Base-by-base conservation (phyloP, 2,329 filamentous ascomycete species). In the Lecanoromycetidae sp. region DNA sequence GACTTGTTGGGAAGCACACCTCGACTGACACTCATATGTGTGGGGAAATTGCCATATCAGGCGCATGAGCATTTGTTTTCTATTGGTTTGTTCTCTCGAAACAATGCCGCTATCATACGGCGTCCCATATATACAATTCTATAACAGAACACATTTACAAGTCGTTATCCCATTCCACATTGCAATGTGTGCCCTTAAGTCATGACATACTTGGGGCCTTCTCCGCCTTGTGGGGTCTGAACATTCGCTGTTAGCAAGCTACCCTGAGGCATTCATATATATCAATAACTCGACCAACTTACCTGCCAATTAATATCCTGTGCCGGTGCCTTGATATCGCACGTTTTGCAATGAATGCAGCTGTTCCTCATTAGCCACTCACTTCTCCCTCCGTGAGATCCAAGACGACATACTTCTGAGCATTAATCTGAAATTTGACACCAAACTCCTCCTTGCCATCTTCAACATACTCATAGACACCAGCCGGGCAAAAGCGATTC, bases 321-420 rank as follows among this genome's bases (percentile, higher is more conserved):
- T 53, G 82, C 78, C 6, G 91, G 91, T 13, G 87, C 90, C 71
- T 98, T 98, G 70, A 98, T 98, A 66, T 98, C 91, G 64, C 91
- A 98, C 12, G 91, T 98, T 76, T 98, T 98, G 75, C 91, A 98
- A 68, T 98, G 91, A 55, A 98, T 94, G 64, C 91, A 98, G 68
- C 88, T 94, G 59, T 41, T 34, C 19, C 12, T 5, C 15, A 29
- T 8, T 32, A 22, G 51, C 48, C 17, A 54, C 27, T 39, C 17
- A 23, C 19, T 26, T 13, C 25, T 19, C 12, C 33, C 12, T 17
- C 8, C 17, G 17, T 20, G 23, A 36, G 9, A 17, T 9, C 15
- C 29, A 17, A n/a, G 3, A 4, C 13, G 5, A 79, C 86, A 78
- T 73, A 94, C 87, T 95, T 96, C 65, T 96, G 90, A 40, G 88